A percentile compares a stretch with the other conserved stretches of the same genome.
These are phyloP conservation scores for Tylopilus rubrobrunneus DNA, from an alignment of 768 basidiomycete species.

Conservation along the genomic window DNA sequence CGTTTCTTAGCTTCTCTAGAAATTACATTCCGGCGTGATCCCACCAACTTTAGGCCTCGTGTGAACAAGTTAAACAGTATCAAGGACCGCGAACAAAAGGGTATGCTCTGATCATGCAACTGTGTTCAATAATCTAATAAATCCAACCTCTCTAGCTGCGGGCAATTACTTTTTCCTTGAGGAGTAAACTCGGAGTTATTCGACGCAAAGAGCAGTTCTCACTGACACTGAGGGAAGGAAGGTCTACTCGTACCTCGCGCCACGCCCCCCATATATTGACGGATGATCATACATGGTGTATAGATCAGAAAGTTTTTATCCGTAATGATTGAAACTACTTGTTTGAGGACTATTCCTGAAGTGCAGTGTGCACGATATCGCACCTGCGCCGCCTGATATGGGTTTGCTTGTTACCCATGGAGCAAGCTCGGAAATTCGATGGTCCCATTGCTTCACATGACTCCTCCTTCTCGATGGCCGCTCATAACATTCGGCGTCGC, in stretches of 20 bases:
- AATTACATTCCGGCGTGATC: constrained; percentile 98
- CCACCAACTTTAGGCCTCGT: constrained; percentile 87
- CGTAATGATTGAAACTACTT: constrained; percentile 6
- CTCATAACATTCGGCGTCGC: too few relatives aligned
- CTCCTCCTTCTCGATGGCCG: not conserved
- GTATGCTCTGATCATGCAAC: constrained; percentile 37
- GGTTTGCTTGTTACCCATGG: not conserved
- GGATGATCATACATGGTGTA: constrained; percentile 1
- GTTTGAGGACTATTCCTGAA: not conserved
- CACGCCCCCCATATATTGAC: constrained; percentile 5
- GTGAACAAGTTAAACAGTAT: constrained; percentile 84
- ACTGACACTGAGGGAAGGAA: constrained; percentile 5
- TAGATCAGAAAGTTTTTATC: constrained; percentile 6
- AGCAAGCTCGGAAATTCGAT: not conserved
- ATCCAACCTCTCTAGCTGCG: constrained; percentile 42
- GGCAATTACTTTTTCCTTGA: constrained; percentile 95
- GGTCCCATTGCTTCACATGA: not conserved
- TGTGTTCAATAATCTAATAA: constrained; percentile 4
- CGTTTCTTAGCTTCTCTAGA: constrained; percentile 92
- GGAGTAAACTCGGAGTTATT: constrained; percentile 42
- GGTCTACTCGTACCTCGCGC: constrained; percentile 11
- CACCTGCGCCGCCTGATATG: not conserved
- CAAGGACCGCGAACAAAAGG: constrained; percentile 86
- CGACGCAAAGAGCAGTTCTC: not conserved
- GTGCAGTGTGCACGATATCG: constrained; percentile 1